Evolutionary conservation across 2,329 filamentous ascomycete genomes (phyloP).

Genomic region (Colletotrichum paranaense): DNA sequence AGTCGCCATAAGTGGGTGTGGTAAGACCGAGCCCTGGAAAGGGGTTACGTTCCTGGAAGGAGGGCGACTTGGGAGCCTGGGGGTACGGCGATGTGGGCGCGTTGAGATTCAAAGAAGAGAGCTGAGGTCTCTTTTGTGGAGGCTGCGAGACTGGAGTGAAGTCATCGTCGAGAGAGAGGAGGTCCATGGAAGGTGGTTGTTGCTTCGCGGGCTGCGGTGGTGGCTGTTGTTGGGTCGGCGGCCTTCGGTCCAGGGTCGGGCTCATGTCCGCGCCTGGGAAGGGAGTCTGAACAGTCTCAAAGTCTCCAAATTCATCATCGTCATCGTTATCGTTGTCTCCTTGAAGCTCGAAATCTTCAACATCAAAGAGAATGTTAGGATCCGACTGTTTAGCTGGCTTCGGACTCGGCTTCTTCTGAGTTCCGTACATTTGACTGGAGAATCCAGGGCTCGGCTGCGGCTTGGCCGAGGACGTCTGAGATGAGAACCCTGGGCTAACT

Average conservation of each 20-base stretch:
- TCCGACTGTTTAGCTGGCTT: slow-evolving; percentile 42
- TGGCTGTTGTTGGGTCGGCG: slow-evolving; percentile 37
- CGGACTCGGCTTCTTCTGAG: slow-evolving; percentile 2
- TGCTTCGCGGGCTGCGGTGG: slow-evolving; percentile 19
- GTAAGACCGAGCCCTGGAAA: slow-evolving; percentile 61
- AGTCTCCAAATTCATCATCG: slow-evolving; percentile 71
- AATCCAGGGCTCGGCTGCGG: slow-evolving; percentile 40
- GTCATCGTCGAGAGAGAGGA: slow-evolving; percentile 51
- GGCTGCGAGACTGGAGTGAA: slow-evolving; percentile 40
- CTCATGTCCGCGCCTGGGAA: slow-evolving; percentile 20
- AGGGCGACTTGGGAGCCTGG: slow-evolving; percentile 62
- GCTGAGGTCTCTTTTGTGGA: slow-evolving; percentile 43
- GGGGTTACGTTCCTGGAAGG: slow-evolving; percentile 64
- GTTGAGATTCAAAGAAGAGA: slow-evolving; percentile 47
- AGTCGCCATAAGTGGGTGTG: slow-evolving; percentile 50
- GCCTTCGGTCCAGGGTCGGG: slow-evolving; percentile 26
- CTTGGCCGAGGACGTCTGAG: slow-evolving; percentile 10
- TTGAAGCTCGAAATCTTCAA: slow-evolving; percentile 62
- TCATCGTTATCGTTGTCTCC: slow-evolving; percentile 53
- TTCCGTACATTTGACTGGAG: slow-evolving; percentile 6
- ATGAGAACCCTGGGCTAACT: slow-evolving; percentile 4
- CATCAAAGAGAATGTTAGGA: slow-evolving; percentile 75
- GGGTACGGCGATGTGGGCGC: slow-evolving; percentile 52
- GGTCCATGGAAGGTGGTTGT: slow-evolving; percentile 49
- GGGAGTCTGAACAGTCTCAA: slow-evolving; percentile 58